Base-by-base conservation (phyloP, 2,329 filamentous ascomycete species). In the Mariannaea elegans region DNA sequence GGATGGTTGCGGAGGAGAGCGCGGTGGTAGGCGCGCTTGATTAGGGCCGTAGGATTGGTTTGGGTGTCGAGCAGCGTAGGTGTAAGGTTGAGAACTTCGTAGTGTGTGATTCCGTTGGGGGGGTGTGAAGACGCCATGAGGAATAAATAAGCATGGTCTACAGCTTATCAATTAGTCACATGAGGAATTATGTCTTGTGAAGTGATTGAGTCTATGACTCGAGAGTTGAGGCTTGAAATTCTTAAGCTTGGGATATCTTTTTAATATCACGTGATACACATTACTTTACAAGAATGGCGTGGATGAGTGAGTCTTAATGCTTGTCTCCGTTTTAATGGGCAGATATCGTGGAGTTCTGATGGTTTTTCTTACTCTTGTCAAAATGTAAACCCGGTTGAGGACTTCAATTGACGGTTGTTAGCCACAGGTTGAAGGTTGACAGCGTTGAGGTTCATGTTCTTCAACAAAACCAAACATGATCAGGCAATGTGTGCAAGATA, bases 1-100 rank as follows among this genome's bases (percentile, higher is more conserved):
- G 88, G 88, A 74, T 91, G 88, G 77, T 90, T 82, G 64, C 80
- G 82, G 14, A 91, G 82, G 31, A 91, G 82, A 19, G 88, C 86
- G 53, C 84, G 82, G 72, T 82, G 86, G 75, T 90, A 91, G 60
- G 87, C 87, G 59, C 81, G 81, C 71, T 87, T 89, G 61, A 90
- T 77, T 49, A 84, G 76, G 47, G 80, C 76, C 63, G 77, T 70
- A 38, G 80, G 72, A 68, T 81, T 78, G 60, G 75, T 66, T 52
- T 78, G 72, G 58, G 77, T 73, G 67, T 81, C 74, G 59, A 85
- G 77, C 54, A 84, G 73, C 56, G 78, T 67, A 16, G 79, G 78
- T 12, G 83, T 82, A 61, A 90, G 77, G 59, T 80, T 80, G 57
- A 90, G 84, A 69, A 89, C 80, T 61, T 87, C 80, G 73, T 90